phyloP scores from a whole-genome alignment of 768 basidiomycete species.

The Dioszegia crocea region DNA sequence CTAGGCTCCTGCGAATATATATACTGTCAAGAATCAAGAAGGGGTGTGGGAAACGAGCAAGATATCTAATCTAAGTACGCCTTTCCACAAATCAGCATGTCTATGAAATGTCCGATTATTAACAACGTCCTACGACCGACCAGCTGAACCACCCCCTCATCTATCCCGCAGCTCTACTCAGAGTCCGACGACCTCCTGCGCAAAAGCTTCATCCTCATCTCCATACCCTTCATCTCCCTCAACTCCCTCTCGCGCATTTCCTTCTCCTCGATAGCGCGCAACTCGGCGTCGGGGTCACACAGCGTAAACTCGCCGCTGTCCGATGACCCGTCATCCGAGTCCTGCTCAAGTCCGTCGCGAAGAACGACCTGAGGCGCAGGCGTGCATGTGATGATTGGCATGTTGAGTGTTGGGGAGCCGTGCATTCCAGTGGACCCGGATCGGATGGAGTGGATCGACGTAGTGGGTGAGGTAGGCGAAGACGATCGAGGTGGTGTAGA shows the following conservation, averaged over 20 bases:
- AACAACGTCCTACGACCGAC: neutral
- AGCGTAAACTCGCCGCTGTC: constrained; percentile 25
- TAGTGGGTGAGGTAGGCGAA: constrained; percentile 22
- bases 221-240: constrained; percentile 30
- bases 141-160: neutral
- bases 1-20: too few species aligned
- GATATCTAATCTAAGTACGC: too few species aligned
- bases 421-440: constrained; percentile 12
- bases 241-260: constrained; percentile 20
- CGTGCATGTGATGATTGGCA: constrained; percentile 44
- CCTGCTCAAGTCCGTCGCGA: constrained; percentile 17
- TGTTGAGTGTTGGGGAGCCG: constrained; percentile 27
- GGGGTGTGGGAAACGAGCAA: too few species aligned
- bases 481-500: constrained; percentile 18
- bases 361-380: constrained; percentile 22
- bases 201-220: constrained; percentile 30
- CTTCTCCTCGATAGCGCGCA: constrained; percentile 23
- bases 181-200: constrained; percentile 10
- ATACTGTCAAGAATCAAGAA: too few species aligned
- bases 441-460: constrained; percentile 18
- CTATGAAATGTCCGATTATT: neutral
- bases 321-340: constrained; percentile 32
- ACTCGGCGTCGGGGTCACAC: neutral
- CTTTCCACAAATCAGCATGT: too few species aligned
- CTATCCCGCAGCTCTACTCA: neutral